phyloP scores from a whole-genome alignment of 495 filamentous ascomycete genomes.

The Penicillium salamii region DNA sequence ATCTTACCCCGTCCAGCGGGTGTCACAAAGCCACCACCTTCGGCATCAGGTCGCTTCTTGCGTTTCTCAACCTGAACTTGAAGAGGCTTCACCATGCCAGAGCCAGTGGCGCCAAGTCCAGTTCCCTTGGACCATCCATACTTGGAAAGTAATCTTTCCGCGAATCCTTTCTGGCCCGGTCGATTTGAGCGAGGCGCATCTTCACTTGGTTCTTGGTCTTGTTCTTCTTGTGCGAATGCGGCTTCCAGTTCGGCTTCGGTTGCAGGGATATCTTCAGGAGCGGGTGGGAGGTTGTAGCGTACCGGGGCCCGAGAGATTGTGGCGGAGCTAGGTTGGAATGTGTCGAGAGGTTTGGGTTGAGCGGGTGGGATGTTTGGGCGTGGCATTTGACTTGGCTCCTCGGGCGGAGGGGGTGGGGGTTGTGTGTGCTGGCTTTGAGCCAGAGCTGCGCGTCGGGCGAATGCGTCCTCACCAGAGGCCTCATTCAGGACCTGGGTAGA shows the following conservation, averaged over 20 bases:
- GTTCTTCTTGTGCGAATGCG: slow-evolving; percentile 50
- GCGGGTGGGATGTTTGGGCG: slow-evolving; percentile 30
- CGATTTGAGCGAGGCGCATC: slow-evolving; percentile 60
- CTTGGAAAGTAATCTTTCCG: slow-evolving; percentile 81
- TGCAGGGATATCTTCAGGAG: slow-evolving; percentile 53
- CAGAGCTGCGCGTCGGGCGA: slow-evolving; percentile 60
- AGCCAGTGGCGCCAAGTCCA: slow-evolving; percentile 75
- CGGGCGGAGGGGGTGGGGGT: slow-evolving; percentile 35
- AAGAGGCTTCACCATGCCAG: slow-evolving; percentile 80
- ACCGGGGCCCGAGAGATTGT: slow-evolving; percentile 86
- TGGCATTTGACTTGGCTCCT: slow-evolving; percentile 39
- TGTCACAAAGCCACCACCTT: slow-evolving; percentile 73
- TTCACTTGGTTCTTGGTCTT: slow-evolving; percentile 42
- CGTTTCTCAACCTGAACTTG: slow-evolving; percentile 79
- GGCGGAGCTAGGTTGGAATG: slow-evolving; percentile 41
- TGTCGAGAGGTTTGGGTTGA: slow-evolving; percentile 33
- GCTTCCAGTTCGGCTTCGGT: slow-evolving; percentile 56
- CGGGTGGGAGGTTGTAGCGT: slow-evolving; percentile 68
- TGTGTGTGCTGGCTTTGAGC: slow-evolving; percentile 20
- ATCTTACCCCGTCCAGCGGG: slow-evolving; percentile 74
- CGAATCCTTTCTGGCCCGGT: slow-evolving; percentile 81
- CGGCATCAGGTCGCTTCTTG: slow-evolving; percentile 72
- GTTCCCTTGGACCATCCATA: slow-evolving; percentile 89
- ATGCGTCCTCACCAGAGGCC: slow-evolving; percentile 68
- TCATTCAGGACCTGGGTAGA: slow-evolving; percentile 51